Base-by-base conservation (phyloP, 2,329 filamentous ascomycete species). In the Aspergillus intermedius region DNA sequence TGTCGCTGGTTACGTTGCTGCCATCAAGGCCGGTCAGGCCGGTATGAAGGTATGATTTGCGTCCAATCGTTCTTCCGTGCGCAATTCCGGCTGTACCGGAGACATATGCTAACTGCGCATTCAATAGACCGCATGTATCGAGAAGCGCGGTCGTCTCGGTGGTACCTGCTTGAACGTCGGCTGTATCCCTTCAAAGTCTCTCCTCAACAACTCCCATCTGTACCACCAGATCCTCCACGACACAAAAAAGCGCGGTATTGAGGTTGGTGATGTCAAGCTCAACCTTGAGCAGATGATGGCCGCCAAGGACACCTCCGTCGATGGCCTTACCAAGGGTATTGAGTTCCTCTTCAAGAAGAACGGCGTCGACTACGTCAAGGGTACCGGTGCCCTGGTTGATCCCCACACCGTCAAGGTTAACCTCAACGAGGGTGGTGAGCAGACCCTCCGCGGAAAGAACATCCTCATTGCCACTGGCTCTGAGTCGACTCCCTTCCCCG, bases 261-360 rank as follows among this genome's bases (percentile, higher is more conserved):
- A 97, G 68, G 93, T 98, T 61, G 86, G 87, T 67, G 89, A 95
- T 75, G 91, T 98, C 66, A 94, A 95, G 74, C 85, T 98, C 68
- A 96, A 98, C 79, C 81, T 98, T 42, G 74, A 78, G 64, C 85
- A 93, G 72, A 90, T 98, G 83, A 96, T 98, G 91, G 95, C 96
- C 78, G 91, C 93, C 51, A 98, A 98, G 78, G 91, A 98, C 46
- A 86, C 83, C 32, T 94, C 93, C 46, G 93, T 98, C 54, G 73
- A 77, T 37, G 83, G 90, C 44, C 77, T 98, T 59, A 98, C 93
- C 58, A 97, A 97, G 79, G 93, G 93, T 70, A 87, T 98, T 58
- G 93, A 98, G 74, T 98, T 91, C 70, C 79, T 98, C 55, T 86
- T 98, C 76, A 97, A 97, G 84, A 97, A 98, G 82, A 98, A 98